These are phyloP conservation scores for Podaxis sp. DNA, from an alignment of 768 basidiomycete genomes.

Conservation along the genomic window DNA sequence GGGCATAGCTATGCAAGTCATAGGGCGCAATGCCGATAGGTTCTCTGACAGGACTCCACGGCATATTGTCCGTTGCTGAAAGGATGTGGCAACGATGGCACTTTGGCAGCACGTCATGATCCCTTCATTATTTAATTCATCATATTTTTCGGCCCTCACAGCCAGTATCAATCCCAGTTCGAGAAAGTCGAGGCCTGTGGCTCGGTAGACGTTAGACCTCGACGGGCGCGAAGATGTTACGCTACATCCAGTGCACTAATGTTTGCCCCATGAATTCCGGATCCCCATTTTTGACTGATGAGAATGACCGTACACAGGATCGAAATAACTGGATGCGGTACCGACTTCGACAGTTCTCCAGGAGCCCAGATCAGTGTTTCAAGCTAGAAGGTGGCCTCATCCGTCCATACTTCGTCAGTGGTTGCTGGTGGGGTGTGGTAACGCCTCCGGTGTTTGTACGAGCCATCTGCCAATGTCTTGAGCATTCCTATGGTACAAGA, in stretches of 20 bases:
- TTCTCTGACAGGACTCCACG: not conserved
- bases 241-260: not conserved
- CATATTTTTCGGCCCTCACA: not conserved
- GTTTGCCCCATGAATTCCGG: not conserved
- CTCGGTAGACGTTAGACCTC: not conserved
- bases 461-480: not conserved
- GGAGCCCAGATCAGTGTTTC: slow-evolving; percentile 11
- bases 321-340: not conserved
- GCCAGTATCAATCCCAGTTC: not conserved
- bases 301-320: not conserved
- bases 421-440: not conserved
- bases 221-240: not conserved
- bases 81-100: slow-evolving; percentile 10
- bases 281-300: slow-evolving; percentile 11
- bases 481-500: not conserved
- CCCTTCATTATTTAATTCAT: not conserved
- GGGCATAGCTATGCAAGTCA: not conserved
- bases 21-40: not conserved
- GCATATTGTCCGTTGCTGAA: not conserved
- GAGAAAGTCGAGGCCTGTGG: not conserved
- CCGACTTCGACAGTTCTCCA: slow-evolving; percentile 9
- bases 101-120: not conserved
- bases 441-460: not conserved
- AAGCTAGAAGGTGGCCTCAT: not conserved
- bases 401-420: not conserved